phyloP scores from a whole-genome alignment of 495 filamentous ascomycete species.

The Aspergillus indologenus region DNA sequence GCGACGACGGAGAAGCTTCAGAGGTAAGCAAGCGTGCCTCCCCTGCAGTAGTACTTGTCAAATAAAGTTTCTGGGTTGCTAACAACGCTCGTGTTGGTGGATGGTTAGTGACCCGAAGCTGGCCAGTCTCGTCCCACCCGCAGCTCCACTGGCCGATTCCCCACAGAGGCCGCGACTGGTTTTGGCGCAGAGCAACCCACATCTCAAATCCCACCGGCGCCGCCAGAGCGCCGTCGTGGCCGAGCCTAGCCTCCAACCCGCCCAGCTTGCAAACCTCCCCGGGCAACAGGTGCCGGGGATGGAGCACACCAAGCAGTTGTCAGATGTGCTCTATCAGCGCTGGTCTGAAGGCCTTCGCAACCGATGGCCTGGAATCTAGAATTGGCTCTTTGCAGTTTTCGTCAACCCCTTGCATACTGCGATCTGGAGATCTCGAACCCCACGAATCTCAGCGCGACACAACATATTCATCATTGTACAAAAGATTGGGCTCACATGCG shows the following conservation, averaged over 20 bases:
- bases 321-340: conserved; percentile 83
- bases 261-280: conserved; percentile 40
- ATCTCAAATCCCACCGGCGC: conserved; percentile 72
- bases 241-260: conserved; percentile 34
- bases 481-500: conserved; percentile 4
- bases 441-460: not conserved
- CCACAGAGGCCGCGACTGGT: conserved; percentile 62
- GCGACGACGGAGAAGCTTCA: conserved; percentile 61
- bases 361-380: conserved; percentile 65
- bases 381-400: not conserved
- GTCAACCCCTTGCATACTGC: not conserved
- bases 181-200: conserved; percentile 78
- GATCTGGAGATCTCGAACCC: not conserved
- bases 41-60: not conserved
- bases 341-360: conserved; percentile 83
- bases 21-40: conserved; percentile 30
- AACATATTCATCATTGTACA: conserved; percentile 16
- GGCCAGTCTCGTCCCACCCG: conserved; percentile 42
- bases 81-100: conserved; percentile 13
- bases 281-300: conserved; percentile 64
- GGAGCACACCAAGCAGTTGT: conserved; percentile 86
- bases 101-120: conserved; percentile 50
- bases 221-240: conserved; percentile 56
- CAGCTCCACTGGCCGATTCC: conserved; percentile 36
- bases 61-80: conserved; percentile 3